Base-by-base conservation (phyloP, 768 basidiomycete species). In the Fibroporia radiculosa region DNA sequence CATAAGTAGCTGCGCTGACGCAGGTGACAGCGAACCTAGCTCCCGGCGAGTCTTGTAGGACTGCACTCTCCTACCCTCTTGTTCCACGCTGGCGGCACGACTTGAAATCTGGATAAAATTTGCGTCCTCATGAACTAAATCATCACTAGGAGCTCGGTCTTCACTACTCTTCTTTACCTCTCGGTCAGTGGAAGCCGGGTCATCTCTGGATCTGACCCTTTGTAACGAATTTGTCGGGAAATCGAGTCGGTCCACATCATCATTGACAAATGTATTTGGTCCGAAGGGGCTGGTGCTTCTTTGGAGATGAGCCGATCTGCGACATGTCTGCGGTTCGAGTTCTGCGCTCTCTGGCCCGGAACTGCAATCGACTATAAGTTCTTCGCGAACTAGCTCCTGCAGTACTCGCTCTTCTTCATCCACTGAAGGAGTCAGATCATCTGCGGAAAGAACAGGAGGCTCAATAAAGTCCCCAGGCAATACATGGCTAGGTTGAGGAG, bases 11-110 rank as follows among this genome's bases (percentile, higher is more conserved):
- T 57, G 59, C 29, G 64, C 63, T 33, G 84, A 82, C 12, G 68
- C 65, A 1, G 82, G 80, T n/a, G 82, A 82, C 29, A 82, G 59
- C 16, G 78, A 78, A 13, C 72, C 68, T 22, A 79, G 59, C 57
- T 73, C 72, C 46, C 73, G 66, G 35, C 62, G 58, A 12, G 34
- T 7, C 34, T 6, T 35, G 20, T 35, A 8, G 20, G 16, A 7
- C 7, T 19, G 34, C 34, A 18, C 8, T 31, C n/a, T 31, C 29
- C 20, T 19, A 18, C 16, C 34, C 20, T 7, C 34, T n/a, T 35
- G 34, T 19, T 35, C 34, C 16, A n/a, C 34, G 34, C 16, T 10
- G 34, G 34, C n/a, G n/a, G n/a, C n/a, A n/a, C n/a, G n/a, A n/a
- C n/a, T n/a, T n/a, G n/a, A n/a, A n/a, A n/a, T n/a, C n/a, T n/a